phyloP scores from a whole-genome alignment of 2,329 filamentous ascomycete species.

The Pseudogymnoascus sp. region DNA sequence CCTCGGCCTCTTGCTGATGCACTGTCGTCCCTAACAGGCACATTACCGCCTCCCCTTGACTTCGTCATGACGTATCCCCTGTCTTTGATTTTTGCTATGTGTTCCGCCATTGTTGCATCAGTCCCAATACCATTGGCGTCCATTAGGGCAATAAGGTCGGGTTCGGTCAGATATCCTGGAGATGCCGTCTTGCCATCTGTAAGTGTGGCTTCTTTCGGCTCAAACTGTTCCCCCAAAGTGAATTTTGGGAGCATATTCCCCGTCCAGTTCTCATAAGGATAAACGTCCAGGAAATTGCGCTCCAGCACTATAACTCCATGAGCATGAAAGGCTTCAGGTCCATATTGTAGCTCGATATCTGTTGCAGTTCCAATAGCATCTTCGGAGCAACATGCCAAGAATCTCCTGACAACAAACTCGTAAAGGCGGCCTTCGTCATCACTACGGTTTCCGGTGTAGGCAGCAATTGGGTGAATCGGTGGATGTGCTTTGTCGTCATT shows the following conservation, averaged over 20 bases:
- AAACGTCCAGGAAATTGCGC: conserved; percentile 90
- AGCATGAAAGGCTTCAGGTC: conserved; percentile 67
- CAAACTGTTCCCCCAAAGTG: conserved; percentile 68
- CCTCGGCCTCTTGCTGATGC: conserved; percentile 24
- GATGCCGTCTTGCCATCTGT: conserved; percentile 82
- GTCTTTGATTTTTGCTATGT: conserved; percentile 92
- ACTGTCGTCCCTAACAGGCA: conserved; percentile 32
- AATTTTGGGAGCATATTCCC: conserved; percentile 79
- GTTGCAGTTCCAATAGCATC: conserved; percentile 83
- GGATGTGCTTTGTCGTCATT: conserved; percentile 97
- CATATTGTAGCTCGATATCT: conserved; percentile 77
- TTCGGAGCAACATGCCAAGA: conserved; percentile 90
- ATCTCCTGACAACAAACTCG: conserved; percentile 85
- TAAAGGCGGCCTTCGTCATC: conserved; percentile 71
- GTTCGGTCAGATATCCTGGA: conserved; percentile 84
- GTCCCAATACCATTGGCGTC: conserved; percentile 98
- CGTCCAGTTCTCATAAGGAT: conserved; percentile 94
- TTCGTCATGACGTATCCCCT: conserved; percentile 73
- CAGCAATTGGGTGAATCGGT: conserved; percentile 91
- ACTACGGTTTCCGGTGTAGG: conserved; percentile 50
- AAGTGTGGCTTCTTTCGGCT: conserved; percentile 82
- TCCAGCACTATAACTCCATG: conserved; percentile 79
- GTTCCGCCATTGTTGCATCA: conserved; percentile 97
- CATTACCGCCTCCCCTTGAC: conserved; percentile 33
- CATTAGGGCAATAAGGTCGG: conserved; percentile 92